A percentile compares a stretch with the other conserved stretches of the same genome.
phyloP scores from a whole-genome alignment of 257 asterid species.

The Nicotiana tabacum region DNA sequence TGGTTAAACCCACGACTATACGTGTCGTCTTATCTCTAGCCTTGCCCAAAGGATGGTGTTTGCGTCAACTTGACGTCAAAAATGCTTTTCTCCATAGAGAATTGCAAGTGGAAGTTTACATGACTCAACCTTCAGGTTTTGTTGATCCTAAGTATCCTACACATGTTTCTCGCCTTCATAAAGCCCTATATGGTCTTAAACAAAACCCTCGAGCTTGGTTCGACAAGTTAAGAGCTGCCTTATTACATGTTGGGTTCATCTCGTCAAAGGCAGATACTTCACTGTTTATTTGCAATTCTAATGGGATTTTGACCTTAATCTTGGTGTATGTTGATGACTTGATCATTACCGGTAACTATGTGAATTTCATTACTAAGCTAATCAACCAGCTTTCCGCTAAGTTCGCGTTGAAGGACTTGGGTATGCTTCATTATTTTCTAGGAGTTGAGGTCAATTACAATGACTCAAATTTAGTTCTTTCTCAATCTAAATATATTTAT shows the following conservation, averaged over 20 bases:
- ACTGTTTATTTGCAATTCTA: background rate
- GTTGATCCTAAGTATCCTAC: background rate
- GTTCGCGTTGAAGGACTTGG: background rate
- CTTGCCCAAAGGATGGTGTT: background rate
- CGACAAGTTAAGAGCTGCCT: background rate
- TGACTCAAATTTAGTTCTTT: background rate
- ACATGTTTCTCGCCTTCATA: background rate
- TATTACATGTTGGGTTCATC: background rate
- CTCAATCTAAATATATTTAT: background rate
- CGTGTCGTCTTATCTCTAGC: too few relatives aligned
- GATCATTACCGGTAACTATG: too few relatives aligned
- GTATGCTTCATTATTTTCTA: too few relatives aligned
- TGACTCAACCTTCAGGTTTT: background rate
- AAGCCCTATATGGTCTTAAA: background rate
- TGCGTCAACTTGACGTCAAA: background rate
- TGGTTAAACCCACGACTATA: background rate
- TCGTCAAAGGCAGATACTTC: background rate
- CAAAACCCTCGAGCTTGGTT: background rate
- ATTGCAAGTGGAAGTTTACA: too few relatives aligned
- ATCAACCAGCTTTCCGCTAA: background rate
- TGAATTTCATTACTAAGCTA: too few relatives aligned
- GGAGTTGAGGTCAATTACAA: background rate
- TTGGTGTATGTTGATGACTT: background rate
- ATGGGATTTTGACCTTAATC: too few relatives aligned
- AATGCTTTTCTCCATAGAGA: background rate